phyloP scores from a whole-genome alignment of 345 rosid genomes.

The Bretschneidera sinensis region DNA sequence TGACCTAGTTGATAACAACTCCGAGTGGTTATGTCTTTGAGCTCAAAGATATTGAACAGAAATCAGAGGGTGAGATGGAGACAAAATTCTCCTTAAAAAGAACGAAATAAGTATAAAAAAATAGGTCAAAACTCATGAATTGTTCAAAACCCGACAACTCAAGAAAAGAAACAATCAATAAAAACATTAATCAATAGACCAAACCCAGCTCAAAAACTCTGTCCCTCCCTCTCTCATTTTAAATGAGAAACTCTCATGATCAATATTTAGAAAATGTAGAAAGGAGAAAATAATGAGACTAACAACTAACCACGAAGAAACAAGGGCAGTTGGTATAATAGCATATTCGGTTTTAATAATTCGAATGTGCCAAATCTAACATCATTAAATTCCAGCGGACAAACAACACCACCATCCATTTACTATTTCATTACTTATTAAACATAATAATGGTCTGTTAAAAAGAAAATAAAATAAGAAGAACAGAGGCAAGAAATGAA shows the following conservation, averaged over 20 bases:
- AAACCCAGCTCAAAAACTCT: conserved; percentile 7
- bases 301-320: conserved; percentile 15
- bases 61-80: neutral
- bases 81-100: neutral
- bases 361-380: conserved; percentile 15
- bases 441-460: neutral
- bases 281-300: neutral
- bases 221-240: neutral
- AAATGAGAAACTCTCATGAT: neutral
- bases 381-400: neutral
- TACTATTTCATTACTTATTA: neutral
- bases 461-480: too few species aligned
- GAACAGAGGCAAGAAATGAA: neutral
- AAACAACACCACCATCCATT: neutral
- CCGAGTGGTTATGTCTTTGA: neutral
- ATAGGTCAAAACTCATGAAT: conserved; percentile 6
- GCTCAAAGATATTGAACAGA: conserved; percentile 8
- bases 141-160: neutral
- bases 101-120: conserved; percentile 1
- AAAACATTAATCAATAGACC: conserved; percentile 10
- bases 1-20: conserved; percentile 6
- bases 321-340: conserved; percentile 15
- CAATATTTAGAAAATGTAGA: conserved; percentile 1
- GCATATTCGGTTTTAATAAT: conserved; percentile 28
- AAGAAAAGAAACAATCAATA: conserved; percentile 16